phyloP scores from a whole-genome alignment of 1,284 basidiomycete species.

The Heterobasidion occidentale region DNA sequence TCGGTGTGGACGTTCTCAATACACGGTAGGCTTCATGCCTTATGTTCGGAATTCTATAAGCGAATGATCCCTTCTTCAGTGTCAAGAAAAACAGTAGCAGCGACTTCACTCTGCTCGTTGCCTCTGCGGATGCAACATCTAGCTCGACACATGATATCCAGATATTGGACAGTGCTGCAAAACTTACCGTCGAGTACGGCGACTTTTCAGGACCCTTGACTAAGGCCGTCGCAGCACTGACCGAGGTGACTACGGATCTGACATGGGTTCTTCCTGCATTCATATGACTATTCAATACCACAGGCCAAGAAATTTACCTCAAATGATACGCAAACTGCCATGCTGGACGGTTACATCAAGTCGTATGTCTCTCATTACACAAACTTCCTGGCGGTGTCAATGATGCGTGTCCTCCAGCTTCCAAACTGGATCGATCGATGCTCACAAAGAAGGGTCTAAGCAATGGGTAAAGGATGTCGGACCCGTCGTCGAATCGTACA shows the following conservation, averaged over 20 bases:
- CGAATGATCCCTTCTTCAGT: too few species aligned
- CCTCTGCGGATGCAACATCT: conserved; percentile 45
- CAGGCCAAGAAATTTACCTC: conserved; percentile 67
- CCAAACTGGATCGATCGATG: conserved; percentile 67
- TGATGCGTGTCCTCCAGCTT: conserved; percentile 38
- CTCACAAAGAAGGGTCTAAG: conserved; percentile 68
- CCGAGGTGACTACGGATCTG: conserved; percentile 38
- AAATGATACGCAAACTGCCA: conserved; percentile 63
- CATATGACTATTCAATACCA: background rate
- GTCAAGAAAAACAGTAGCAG: background rate
- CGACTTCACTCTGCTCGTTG: conserved; percentile 65
- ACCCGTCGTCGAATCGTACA: conserved; percentile 82
- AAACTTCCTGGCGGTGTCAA: background rate
- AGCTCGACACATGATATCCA: conserved; percentile 38
- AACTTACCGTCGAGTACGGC: conserved; percentile 63
- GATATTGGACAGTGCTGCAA: conserved; percentile 32
- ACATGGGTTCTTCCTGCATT: background rate
- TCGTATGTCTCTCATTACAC: conserved; percentile 41
- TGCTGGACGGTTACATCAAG: conserved; percentile 73
- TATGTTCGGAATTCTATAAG: background rate
- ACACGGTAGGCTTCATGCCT: conserved; percentile 48
- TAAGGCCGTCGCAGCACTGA: conserved; percentile 47
- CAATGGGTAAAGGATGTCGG: conserved; percentile 83
- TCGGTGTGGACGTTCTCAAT: conserved; percentile 68
- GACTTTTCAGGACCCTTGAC: conserved; percentile 53